phyloP scores from a whole-genome alignment of 805 yeast genomes.

The Suhomyces sp. region DNA sequence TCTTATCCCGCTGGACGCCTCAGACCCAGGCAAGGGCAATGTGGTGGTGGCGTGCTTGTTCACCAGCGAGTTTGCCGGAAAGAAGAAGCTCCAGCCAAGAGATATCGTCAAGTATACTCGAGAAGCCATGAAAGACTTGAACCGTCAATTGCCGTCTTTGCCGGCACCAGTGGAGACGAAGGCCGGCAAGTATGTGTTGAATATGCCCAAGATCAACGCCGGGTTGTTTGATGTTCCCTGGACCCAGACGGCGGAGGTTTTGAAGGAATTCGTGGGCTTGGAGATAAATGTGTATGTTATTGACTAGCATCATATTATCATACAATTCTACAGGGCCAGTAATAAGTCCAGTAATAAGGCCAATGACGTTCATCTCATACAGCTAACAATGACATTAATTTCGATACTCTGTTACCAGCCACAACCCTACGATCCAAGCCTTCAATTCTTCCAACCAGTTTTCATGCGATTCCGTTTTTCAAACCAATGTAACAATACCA shows the following conservation, averaged over 20 bases:
- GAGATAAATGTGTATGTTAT: slow-evolving; percentile 50
- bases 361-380: no score
- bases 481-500: no score
- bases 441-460: no score
- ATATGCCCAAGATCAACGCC: slow-evolving; percentile 77
- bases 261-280: slow-evolving; percentile 32
- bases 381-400: no score
- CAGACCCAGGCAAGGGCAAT: slow-evolving; percentile 31
- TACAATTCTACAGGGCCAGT: no score
- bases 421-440: no score
- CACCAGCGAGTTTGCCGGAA: slow-evolving; percentile 57
- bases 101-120: slow-evolving; percentile 54
- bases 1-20: slow-evolving; percentile 35
- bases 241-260: slow-evolving; percentile 59
- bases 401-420: no score
- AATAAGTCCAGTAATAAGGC: no score
- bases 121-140: slow-evolving; percentile 48
- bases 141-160: slow-evolving; percentile 29
- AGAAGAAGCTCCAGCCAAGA: slow-evolving; percentile 37
- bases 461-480: no score
- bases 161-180: slow-evolving; percentile 4
- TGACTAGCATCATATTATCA: slow-evolving; percentile 11
- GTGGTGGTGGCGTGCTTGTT: slow-evolving; percentile 64
- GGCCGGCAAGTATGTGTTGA: slow-evolving; percentile 30
- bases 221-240: slow-evolving; percentile 83